Evolutionary conservation across 805 yeast genomes (phyloP).

Genomic region (Wickerhamomyces bovis): DNA sequence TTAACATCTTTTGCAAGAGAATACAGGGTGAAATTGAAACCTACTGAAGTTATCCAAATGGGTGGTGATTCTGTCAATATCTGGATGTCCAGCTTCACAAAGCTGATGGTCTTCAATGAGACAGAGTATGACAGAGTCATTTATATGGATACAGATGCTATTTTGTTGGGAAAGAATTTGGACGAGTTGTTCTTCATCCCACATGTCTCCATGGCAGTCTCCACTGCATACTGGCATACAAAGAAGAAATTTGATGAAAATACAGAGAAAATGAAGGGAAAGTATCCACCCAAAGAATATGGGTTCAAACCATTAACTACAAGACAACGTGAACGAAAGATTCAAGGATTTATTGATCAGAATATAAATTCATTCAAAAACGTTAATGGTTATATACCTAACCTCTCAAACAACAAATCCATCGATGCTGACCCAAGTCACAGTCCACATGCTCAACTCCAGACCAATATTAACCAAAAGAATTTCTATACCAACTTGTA

Average conservation of each 20-base stretch:
- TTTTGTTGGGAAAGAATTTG: slow-evolving; percentile 31
- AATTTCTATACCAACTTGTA: slow-evolving; percentile 27
- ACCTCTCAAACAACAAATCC: not conserved
- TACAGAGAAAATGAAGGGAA: slow-evolving; percentile 12
- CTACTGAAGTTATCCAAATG: slow-evolving; percentile 13
- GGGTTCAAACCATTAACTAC: slow-evolving; percentile 21
- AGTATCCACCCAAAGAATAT: slow-evolving; percentile 14
- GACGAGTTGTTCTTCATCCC: slow-evolving; percentile 51
- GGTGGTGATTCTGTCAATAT: slow-evolving; percentile 14
- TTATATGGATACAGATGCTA: slow-evolving; percentile 54
- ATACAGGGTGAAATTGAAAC: slow-evolving; percentile 13
- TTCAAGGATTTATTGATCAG: slow-evolving; percentile 2
- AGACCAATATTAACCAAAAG: slow-evolving; percentile 5
- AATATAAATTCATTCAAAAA: slow-evolving; percentile 5
- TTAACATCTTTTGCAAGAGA: slow-evolving; percentile 5
- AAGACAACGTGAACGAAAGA: slow-evolving; percentile 15
- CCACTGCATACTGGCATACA: slow-evolving; percentile 37
- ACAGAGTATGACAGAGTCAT: slow-evolving; percentile 46
- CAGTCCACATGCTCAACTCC: not conserved
- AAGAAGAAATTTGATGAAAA: slow-evolving; percentile 23
- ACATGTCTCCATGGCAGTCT: slow-evolving; percentile 39
- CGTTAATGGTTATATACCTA: not conserved
- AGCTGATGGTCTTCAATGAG: slow-evolving; percentile 45
- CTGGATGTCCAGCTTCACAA: slow-evolving; percentile 52
- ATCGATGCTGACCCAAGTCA: not conserved